Evolutionary conservation across 768 basidiomycete genomes (phyloP), one percentile per base, ranked within the genome.

Genomic region (Crucibulum laeve): DNA sequence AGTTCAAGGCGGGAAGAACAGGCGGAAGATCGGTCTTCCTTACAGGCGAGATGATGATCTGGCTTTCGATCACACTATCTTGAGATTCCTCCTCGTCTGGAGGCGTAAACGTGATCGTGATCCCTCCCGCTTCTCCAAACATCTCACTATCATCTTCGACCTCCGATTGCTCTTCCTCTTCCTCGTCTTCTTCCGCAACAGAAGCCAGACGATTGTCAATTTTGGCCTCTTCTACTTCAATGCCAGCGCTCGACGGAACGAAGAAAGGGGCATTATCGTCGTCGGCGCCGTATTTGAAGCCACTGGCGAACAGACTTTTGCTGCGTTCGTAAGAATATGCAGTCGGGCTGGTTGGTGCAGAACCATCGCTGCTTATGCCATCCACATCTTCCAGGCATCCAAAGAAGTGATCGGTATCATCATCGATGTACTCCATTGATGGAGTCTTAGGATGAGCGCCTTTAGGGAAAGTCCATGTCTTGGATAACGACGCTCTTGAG

Each of bases 371-470:
- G 22, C 47, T 46, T 22, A 67, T 62, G 22, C 53, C 70, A 50
- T 77, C 74, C n/a, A 63, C 57, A 41, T 74, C 74, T 41, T 83
- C 80, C 28, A 79, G 63, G 47, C 87, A 91, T 33, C 77, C 81
- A 52, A 91, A 91, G 73, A 91, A 91, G 25, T 70, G 74, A 57
- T 91, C 88, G 6, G 85, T 67, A 15, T 77, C 71, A 42, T 53
- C 50, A 35, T 57, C 60, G 4, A 48, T 44, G 7, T 59, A 59
- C 1, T 63, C 49, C 26, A 55, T 49, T 10, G 52, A 48, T 17
- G 46, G 48, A 21, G 42, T 40, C 15, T 53, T 26, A 19, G 53
- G 24, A 8, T 53, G 53, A 25, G 49, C 30, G 17, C 60, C 68
- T 43, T 49, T 67, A 4, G 76, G 76, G 59, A 86, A 86, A 0